These are phyloP conservation scores for Saccharomycopsis vini DNA, from an alignment of 805 yeast species.

Conservation along the genomic window DNA sequence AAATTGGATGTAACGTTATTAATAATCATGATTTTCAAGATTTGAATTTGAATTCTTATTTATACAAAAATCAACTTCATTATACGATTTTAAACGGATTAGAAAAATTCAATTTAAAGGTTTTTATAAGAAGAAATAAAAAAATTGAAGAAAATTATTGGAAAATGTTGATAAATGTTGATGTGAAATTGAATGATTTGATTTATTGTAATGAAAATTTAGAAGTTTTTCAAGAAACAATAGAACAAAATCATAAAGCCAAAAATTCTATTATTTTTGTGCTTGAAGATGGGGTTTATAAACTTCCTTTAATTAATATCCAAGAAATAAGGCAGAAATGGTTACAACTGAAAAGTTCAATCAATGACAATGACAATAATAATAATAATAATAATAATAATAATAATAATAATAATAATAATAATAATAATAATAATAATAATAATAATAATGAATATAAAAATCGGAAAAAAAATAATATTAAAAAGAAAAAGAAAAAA, in stretches of 20 bases:
- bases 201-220: neutral
- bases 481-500: neutral
- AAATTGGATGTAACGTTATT: neutral
- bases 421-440: too few species aligned
- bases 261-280: conserved; percentile 22
- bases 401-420: too few species aligned
- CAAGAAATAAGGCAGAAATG: conserved; percentile 3
- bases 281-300: conserved; percentile 25
- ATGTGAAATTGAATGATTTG: neutral
- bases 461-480: neutral
- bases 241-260: neutral
- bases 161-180: neutral
- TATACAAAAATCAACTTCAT: neutral
- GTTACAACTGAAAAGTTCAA: neutral
- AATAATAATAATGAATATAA: neutral
- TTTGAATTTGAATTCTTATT: conserved; percentile 7
- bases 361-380: neutral
- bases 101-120: conserved; percentile 6
- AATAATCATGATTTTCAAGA: conserved; percentile 13
- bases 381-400: neutral
- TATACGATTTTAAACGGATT: conserved; percentile 1
- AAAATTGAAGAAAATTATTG: neutral
- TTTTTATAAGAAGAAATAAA: conserved; percentile 4
- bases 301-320: conserved; percentile 12
- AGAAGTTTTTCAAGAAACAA: neutral